Evolutionary conservation across 176 grass and related monocot species (phyloP).

Genomic region (Elymus sibiricus): DNA sequence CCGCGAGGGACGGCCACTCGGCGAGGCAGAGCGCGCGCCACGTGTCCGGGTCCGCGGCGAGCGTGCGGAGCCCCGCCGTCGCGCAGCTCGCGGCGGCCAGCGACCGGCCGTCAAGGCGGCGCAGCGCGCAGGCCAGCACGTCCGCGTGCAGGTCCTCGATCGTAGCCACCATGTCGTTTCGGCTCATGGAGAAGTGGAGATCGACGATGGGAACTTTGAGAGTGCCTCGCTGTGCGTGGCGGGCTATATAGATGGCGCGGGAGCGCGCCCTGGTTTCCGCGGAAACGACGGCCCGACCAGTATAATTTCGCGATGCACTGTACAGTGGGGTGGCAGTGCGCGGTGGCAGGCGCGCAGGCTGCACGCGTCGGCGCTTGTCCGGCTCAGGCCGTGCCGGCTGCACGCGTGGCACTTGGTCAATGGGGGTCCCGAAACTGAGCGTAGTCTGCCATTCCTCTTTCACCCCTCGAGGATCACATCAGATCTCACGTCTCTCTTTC

Average conservation of each 20-base stretch:
- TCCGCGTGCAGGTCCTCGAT: slow-evolving; percentile 65
- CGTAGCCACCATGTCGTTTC: slow-evolving; percentile 4
- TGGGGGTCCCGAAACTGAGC: neutral
- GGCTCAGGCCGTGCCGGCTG: neutral
- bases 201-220: neutral
- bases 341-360: neutral
- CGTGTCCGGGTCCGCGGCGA: slow-evolving; percentile 40
- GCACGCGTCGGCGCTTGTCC: neutral
- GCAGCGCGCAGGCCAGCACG: slow-evolving; percentile 53
- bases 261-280: neutral
- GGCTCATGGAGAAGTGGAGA: neutral
- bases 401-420: neutral
- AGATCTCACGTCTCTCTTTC: no score
- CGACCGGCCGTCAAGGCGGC: slow-evolving; percentile 53
- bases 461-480: no score
- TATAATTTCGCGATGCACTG: neutral
- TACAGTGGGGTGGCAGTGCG: neutral
- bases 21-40: slow-evolving; percentile 76
- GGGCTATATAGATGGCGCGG: neutral
- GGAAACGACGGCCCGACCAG: neutral
- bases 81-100: slow-evolving; percentile 61
- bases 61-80: slow-evolving; percentile 41
- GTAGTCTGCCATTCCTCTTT: neutral
- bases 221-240: neutral
- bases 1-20: slow-evolving; percentile 59